A percentile compares a stretch with the other conserved stretches of the same genome.
Conservation (phyloP, 2,329 filamentous ascomycete species). For the Lanzia echinophila region DNA sequence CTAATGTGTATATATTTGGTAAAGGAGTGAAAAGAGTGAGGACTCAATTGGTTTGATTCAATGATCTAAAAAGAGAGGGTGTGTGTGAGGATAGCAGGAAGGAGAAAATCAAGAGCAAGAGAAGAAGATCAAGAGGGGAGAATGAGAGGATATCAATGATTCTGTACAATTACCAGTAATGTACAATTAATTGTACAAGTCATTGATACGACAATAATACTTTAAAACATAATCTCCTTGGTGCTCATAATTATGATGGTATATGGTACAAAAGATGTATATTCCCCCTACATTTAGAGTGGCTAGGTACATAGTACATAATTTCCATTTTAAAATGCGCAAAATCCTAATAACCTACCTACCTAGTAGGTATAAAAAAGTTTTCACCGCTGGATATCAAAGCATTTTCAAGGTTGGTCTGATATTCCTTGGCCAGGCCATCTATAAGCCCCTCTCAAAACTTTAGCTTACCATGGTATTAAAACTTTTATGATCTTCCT, state of each 20-base stretch:
- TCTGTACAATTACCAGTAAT: neutral
- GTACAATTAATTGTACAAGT: conserved; percentile 6
- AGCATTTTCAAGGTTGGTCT: neutral
- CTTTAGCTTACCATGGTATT: neutral
- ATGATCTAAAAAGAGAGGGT: neutral
- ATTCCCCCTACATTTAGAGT: neutral
- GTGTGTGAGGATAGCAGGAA: neutral
- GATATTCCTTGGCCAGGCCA: neutral
- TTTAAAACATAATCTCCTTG: neutral
- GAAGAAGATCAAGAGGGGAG: conserved; percentile 5
- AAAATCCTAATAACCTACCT: too few relatives aligned
- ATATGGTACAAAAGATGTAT: conserved; percentile 29
- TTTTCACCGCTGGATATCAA: neutral
- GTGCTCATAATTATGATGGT: neutral
- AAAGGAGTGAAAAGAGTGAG: neutral
- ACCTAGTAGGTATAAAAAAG: too few relatives aligned
- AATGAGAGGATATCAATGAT: conserved; percentile 9
- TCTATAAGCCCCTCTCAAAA: neutral
- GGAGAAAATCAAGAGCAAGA: conserved; percentile 4
- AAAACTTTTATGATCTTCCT: neutral
- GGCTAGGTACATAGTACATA: neutral
- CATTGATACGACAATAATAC: conserved; percentile 1
- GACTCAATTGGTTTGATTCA: neutral
- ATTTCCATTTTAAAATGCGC: neutral
- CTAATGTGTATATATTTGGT: neutral